These are phyloP conservation scores for Candida rishiriensis DNA, from an alignment of 805 yeast species.

Conservation along the genomic window DNA sequence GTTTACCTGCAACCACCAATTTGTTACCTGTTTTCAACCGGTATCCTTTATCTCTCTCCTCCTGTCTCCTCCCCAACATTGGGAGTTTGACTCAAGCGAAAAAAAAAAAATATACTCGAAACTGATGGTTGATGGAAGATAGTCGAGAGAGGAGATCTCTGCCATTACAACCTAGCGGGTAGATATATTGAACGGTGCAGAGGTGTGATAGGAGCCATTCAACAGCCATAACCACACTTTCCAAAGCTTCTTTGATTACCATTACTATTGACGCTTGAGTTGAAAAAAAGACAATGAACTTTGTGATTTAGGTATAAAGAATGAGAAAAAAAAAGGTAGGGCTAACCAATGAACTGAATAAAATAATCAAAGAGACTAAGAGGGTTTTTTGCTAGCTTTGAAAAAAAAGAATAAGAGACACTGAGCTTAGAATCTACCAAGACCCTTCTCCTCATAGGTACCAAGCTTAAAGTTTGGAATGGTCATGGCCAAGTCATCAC, in stretches of 20 bases:
- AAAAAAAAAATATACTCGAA: too few species aligned
- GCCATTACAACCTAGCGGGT: neutral
- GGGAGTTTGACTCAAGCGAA: too few species aligned
- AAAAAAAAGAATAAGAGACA: neutral
- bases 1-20: too few species aligned
- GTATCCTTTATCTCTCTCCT: too few species aligned
- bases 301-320: neutral
- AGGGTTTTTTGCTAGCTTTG: neutral
- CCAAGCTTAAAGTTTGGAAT: constrained; percentile 26
- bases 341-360: neutral
- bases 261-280: neutral
- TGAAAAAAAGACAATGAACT: neutral
- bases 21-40: too few species aligned
- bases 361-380: neutral
- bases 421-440: constrained; percentile 21
- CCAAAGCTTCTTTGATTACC: too few species aligned
- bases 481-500: constrained; percentile 23
- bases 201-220: too few species aligned
- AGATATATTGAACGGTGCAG: neutral
- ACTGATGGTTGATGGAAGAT: too few species aligned
- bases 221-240: too few species aligned
- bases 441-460: constrained; percentile 26
- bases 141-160: too few species aligned
- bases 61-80: too few species aligned
- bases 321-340: neutral